Conservation (phyloP, 495 filamentous ascomycete genomes). For the Acidomyces sp. region DNA sequence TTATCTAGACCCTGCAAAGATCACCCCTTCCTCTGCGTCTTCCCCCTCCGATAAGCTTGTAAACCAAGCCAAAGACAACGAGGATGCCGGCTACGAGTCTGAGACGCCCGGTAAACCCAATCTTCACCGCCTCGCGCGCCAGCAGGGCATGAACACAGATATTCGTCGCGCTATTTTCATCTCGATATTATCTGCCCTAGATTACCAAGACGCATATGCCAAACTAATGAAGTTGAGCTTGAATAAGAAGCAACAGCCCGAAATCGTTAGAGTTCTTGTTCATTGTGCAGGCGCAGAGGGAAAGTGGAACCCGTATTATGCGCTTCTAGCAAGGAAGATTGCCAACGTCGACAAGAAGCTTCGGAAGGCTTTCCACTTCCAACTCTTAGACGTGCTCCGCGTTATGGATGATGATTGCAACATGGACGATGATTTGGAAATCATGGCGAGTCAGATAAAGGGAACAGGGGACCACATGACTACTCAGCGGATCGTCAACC, state of each 20-base stretch:
- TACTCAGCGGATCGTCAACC: slow-evolving; percentile 65
- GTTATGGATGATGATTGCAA: slow-evolving; percentile 37
- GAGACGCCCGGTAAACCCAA: slow-evolving; percentile 34
- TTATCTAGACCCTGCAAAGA: slow-evolving; percentile 45
- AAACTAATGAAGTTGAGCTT: slow-evolving; percentile 70
- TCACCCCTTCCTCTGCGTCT: slow-evolving; percentile 10
- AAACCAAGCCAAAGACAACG: slow-evolving; percentile 6
- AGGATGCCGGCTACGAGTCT: slow-evolving; percentile 14
- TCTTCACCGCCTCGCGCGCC: slow-evolving; percentile 57
- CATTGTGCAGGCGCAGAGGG: slow-evolving; percentile 77
- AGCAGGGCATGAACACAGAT: slow-evolving; percentile 90
- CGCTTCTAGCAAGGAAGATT: slow-evolving; percentile 62
- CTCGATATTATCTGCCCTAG: slow-evolving; percentile 72
- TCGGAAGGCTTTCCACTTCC: slow-evolving; percentile 58
- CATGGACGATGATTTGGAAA: slow-evolving; percentile 26
- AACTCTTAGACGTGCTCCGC: slow-evolving; percentile 78
- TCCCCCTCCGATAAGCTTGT: slow-evolving; percentile 16
- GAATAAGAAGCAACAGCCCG: slow-evolving; percentile 71
- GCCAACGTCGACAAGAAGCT: slow-evolving; percentile 39
- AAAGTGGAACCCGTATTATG: slow-evolving; percentile 85
- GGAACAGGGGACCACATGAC: slow-evolving; percentile 31
- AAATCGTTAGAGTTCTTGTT: slow-evolving; percentile 76
- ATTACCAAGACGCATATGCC: slow-evolving; percentile 69
- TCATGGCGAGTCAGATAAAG: no score
- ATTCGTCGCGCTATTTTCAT: slow-evolving; percentile 86